These are phyloP conservation scores for Ocimum tenuiflorum DNA, from an alignment of 257 asterid genomes.

Conservation along the genomic window DNA sequence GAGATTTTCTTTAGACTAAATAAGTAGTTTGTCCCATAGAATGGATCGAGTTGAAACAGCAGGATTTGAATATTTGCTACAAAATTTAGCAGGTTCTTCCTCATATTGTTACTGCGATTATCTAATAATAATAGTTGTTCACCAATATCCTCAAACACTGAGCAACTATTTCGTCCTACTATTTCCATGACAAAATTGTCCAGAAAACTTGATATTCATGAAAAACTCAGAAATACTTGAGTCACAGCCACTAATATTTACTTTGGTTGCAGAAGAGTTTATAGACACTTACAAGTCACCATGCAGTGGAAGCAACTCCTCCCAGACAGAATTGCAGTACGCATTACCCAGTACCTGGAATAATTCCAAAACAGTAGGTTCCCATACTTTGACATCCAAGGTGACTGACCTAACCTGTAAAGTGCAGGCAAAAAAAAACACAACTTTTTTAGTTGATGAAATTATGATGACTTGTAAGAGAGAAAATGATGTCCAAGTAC, in stretches of 20 bases:
- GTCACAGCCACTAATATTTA: background rate
- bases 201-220: background rate
- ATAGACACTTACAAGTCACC: slow-evolving; percentile 46
- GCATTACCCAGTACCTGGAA: slow-evolving; percentile 76
- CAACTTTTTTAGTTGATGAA: background rate
- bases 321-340: slow-evolving; percentile 90
- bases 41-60: background rate
- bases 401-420: slow-evolving; percentile 85
- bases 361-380: slow-evolving; percentile 69
- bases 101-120: background rate
- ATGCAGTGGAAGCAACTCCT: slow-evolving; percentile 61
- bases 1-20: background rate
- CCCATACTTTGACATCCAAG: slow-evolving; percentile 95
- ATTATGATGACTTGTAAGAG: background rate
- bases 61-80: background rate
- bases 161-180: background rate
- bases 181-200: background rate
- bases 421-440: slow-evolving; percentile 19
- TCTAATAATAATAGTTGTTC: background rate
- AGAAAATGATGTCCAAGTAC: background rate
- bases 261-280: slow-evolving; percentile 7
- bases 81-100: background rate
- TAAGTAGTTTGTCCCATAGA: background rate
- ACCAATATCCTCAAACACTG: background rate
- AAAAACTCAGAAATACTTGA: background rate